A percentile compares a stretch with the other conserved stretches of the same genome.
These are phyloP conservation scores for Omphalea diandra DNA, from an alignment of 441 rosid species.

Conservation along the genomic window DNA sequence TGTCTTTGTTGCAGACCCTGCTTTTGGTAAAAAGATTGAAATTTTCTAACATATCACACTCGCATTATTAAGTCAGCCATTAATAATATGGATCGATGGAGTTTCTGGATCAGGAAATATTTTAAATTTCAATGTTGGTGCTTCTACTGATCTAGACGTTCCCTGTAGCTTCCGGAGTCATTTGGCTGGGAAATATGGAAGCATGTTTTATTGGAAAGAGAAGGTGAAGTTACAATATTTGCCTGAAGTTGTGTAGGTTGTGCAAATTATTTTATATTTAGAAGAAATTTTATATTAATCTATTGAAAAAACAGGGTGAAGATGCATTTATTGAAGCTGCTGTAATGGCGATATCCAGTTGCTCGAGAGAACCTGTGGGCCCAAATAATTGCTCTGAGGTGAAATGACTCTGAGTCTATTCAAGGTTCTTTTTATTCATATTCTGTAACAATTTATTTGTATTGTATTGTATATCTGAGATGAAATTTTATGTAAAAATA, in stretches of 20 bases:
- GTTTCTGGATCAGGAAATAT: conserved; percentile 46
- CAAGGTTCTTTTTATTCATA: conserved; percentile 4
- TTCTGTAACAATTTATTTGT: conserved; percentile 8
- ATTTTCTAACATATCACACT: not conserved
- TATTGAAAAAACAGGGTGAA: conserved; percentile 52
- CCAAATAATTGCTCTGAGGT: conserved; percentile 74
- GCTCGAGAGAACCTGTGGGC: conserved; percentile 84
- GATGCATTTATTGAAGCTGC: conserved; percentile 87
- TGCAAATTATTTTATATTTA: not conserved
- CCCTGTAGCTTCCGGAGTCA: conserved; percentile 83
- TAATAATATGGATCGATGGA: conserved; percentile 5
- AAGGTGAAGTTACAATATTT: conserved; percentile 31
- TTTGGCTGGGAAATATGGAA: conserved; percentile 82
- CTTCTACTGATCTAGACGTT: conserved; percentile 61
- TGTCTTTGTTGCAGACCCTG: conserved; percentile 91
- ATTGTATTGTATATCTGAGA: not conserved
- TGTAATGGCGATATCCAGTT: conserved; percentile 80
- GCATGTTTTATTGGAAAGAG: conserved; percentile 78
- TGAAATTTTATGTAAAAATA: not conserved
- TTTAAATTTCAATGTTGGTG: conserved; percentile 66
- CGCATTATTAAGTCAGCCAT: conserved; percentile 10
- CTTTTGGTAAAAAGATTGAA: conserved; percentile 60
- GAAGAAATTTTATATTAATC: conserved; percentile 11
- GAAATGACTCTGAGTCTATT: conserved; percentile 30
- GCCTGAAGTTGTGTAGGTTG: not conserved